Percentiles rank a stretch among this genome's conserved stretches.
These are phyloP conservation scores for Vaccinium corymbosum DNA, from an alignment of 148 eudicot genomes.

Conservation along the genomic window DNA sequence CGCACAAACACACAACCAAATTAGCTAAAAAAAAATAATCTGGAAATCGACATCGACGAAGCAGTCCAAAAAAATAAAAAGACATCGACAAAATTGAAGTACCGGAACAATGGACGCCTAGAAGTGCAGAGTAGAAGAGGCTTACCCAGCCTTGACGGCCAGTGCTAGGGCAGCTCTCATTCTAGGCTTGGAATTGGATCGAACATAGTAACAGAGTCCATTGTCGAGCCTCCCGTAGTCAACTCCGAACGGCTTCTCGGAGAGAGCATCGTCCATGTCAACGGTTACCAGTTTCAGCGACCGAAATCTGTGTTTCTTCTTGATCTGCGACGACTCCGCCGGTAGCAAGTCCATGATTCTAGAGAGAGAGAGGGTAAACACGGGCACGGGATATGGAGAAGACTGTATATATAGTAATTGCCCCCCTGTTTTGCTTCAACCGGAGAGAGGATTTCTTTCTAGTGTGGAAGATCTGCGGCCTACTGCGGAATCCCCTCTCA, in stretches of 20 bases:
- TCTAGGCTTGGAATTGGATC: slow-evolving; percentile 75
- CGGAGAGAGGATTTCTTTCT: neutral
- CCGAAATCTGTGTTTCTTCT: slow-evolving; percentile 63
- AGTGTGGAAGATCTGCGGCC: neutral
- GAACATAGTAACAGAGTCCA: slow-evolving; percentile 75
- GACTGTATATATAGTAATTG: too few relatives aligned
- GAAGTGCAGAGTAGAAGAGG: neutral
- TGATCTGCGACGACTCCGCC: slow-evolving; percentile 44
- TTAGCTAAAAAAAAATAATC: neutral
- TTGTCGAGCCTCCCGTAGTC: slow-evolving; percentile 66
- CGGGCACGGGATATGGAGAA: neutral
- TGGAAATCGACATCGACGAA: neutral
- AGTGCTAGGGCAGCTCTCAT: slow-evolving; percentile 95
- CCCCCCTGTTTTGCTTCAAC: neutral
- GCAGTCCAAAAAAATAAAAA: too few relatives aligned
- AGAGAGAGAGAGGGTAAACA: neutral
- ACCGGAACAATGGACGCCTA: neutral
- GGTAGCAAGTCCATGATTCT: slow-evolving; percentile 67
- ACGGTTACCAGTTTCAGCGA: slow-evolving; percentile 57
- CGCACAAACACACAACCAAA: neutral
- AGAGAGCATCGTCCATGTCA: slow-evolving; percentile 45
- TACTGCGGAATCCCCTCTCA: neutral
- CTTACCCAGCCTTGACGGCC: slow-evolving; percentile 20
- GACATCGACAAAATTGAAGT: neutral
- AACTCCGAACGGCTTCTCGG: slow-evolving; percentile 57